These are phyloP conservation scores for Chlorella sp. DNA, from an alignment of 139 green algal genomes.

Conservation along the genomic window DNA sequence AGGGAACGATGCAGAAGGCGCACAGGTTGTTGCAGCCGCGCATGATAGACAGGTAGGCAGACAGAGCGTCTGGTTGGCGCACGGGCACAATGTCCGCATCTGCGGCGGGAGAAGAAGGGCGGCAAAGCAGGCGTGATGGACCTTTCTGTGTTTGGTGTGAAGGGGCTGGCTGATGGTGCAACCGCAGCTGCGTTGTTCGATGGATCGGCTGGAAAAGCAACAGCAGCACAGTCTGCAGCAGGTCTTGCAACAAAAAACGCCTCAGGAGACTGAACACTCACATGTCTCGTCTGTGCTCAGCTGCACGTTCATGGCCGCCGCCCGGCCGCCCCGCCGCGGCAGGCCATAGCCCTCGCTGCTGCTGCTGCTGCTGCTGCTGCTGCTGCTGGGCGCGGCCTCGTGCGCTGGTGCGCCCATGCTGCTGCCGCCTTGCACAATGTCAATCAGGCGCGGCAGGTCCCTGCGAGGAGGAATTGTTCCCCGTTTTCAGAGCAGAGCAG, in stretches of 20 bases:
- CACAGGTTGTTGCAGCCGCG: constrained; percentile 92
- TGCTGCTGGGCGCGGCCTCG: not conserved
- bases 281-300: constrained; percentile 85
- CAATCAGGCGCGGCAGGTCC: constrained; percentile 86
- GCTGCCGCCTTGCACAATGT: constrained; percentile 57
- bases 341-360: not conserved
- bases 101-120: not conserved
- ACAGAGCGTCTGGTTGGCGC: constrained; percentile 41
- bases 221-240: too few species aligned
- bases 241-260: too few species aligned
- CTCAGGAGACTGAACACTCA: not conserved
- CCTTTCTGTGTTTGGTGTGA: too few species aligned
- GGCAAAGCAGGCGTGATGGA: too few species aligned
- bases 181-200: too few species aligned
- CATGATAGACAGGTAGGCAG: constrained; percentile 89
- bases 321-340: not conserved
- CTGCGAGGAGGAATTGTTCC: constrained; percentile 21
- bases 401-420: not conserved
- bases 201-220: too few species aligned
- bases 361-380: constrained; percentile 1
- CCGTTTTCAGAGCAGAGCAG: not conserved
- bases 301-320: constrained; percentile 83
- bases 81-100: constrained; percentile 89
- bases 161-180: too few species aligned
- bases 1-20: constrained; percentile 94